Evolutionary conservation across 345 rosid species (phyloP).

Genomic region (Populus euphratica): DNA sequence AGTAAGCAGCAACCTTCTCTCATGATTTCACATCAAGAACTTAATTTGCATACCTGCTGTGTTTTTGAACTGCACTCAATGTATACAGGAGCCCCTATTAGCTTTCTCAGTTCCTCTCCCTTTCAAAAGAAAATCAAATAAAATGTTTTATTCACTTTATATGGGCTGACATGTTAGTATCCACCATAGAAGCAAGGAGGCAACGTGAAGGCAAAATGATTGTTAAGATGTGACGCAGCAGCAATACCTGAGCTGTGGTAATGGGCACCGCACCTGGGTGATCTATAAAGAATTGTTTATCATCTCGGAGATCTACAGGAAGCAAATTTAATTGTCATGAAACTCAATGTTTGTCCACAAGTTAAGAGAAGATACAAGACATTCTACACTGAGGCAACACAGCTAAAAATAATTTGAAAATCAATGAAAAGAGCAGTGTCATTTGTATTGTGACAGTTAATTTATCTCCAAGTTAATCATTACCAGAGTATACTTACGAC

Average conservation of each 20-base stretch:
- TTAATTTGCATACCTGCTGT: conserved; percentile 52
- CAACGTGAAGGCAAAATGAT: not conserved
- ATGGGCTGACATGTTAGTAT: not conserved
- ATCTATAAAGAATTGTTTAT: conserved; percentile 58
- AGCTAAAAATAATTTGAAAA: conserved; percentile 1
- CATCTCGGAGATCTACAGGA: conserved; percentile 73
- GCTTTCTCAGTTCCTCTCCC: conserved; percentile 83
- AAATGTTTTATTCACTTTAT: not conserved
- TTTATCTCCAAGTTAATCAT: not conserved
- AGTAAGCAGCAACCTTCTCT: not conserved
- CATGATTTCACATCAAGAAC: not conserved
- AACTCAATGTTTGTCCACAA: not conserved
- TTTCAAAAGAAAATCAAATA: conserved; percentile 13
- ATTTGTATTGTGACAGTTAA: not conserved
- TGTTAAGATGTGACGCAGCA: conserved; percentile 4
- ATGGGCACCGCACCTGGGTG: conserved; percentile 79
- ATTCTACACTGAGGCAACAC: not conserved
- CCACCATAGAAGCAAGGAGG: not conserved
- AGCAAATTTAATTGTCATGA: conserved; percentile 14
- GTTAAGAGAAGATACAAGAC: not conserved
- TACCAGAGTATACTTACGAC: not conserved
- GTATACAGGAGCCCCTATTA: conserved; percentile 71
- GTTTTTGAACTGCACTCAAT: conserved; percentile 86
- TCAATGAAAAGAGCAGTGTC: not conserved
- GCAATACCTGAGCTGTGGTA: conserved; percentile 61